phyloP scores from a whole-genome alignment of 108 stramenopile genomes.

The Nitzschia sp. region DNA sequence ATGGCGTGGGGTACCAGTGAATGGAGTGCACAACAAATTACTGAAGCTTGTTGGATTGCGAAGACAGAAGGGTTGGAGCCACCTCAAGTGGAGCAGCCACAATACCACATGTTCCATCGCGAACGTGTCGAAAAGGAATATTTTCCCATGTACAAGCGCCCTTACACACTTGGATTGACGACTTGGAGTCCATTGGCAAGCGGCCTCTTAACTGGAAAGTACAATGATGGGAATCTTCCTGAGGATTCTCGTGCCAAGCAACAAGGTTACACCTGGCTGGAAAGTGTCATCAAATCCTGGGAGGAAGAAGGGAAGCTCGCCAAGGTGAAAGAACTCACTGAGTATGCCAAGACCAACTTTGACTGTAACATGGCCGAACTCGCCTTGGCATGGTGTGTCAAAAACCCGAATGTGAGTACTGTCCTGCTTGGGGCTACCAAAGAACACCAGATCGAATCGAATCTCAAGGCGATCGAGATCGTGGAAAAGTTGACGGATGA shows the following conservation, averaged over 20 bases:
- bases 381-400: conserved; percentile 42
- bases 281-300: conserved; percentile 28
- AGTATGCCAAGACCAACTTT: conserved; percentile 31
- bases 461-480: conserved; percentile 32
- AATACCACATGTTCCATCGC: conserved; percentile 51
- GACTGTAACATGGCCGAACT: conserved; percentile 32
- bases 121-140: conserved; percentile 51
- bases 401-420: conserved; percentile 30
- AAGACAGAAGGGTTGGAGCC: conserved; percentile 27
- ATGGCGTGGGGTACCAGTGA: conserved; percentile 48
- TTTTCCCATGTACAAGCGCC: conserved; percentile 33
- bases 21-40: conserved; percentile 49
- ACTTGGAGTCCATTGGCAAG: conserved; percentile 44
- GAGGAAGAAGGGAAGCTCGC: conserved; percentile 36
- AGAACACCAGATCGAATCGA: conserved; percentile 37
- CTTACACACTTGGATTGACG: conserved; percentile 43
- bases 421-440: conserved; percentile 46
- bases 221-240: conserved; percentile 39
- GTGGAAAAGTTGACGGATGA: conserved; percentile 33
- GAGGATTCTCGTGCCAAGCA: conserved; percentile 35
- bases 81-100: conserved; percentile 41
- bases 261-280: conserved; percentile 40
- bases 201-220: conserved; percentile 43
- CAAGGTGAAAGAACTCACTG: conserved; percentile 36
- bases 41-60: conserved; percentile 44